Base-by-base conservation (phyloP, 805 yeast species). In the Monosporozyma solicola region DNA sequence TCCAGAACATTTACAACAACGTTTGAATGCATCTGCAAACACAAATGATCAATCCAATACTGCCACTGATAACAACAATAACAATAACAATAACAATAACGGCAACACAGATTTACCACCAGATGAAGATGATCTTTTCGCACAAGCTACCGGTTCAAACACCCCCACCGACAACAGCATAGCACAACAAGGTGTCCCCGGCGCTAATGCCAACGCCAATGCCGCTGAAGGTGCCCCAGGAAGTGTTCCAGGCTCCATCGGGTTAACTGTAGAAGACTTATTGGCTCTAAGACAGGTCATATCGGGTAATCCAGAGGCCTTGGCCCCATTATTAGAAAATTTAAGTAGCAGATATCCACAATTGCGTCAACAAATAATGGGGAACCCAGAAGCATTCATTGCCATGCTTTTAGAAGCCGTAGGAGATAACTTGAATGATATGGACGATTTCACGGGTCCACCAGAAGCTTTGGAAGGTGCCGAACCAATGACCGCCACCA, bases 311-410 rank as follows among this genome's bases (percentile, higher is more conserved):
- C 98, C 99, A 10, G 95, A 88, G 66, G 81, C 89, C 72, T 75
- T 95, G 51, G 95, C 87, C 65, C 85, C 90, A 5, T 72, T 92
- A 49, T 74, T 94, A 57, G 94, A 86, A 65, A 91, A 88, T 64
- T 72, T 94, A 58, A 85, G 92, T 15, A 81, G 81, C 13, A 74
- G 85, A 45, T 85, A 89, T 66, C 98, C 98, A 3, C 92, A 87
- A 66, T 74, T 90, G 39, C 95, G 92, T 13, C 83, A 79, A 56
- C 73, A 85, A 62, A 86, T 89, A 59, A 87, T 84, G 70, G 77
- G 80, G 48, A 86, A 92, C 66, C 96, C 97, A n/a, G 97, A 90
- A 65, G 90, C 83, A 22, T 89, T 92, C 59, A 75, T 90, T 54
- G 81, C 86, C 62, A 78, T 85, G 65, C 73, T 92, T 54, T 73